Evolutionary conservation across 2,329 filamentous ascomycete species (phyloP), one percentile per base, ranked within the genome.

Genomic region (Hypoxylon sp.): DNA sequence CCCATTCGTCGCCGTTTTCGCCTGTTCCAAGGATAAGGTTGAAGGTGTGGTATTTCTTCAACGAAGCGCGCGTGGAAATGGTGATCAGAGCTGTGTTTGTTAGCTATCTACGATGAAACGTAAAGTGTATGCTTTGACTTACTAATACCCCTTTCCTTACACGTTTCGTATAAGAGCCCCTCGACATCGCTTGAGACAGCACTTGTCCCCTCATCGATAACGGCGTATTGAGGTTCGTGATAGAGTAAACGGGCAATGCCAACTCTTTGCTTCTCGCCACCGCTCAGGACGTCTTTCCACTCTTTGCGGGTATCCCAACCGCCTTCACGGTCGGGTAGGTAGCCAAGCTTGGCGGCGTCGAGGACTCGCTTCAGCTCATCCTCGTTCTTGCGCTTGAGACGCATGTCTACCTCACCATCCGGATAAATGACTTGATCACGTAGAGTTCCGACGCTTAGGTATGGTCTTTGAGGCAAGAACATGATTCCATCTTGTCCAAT

Each of bases 391-490:
- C 91, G 90, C 69, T 91, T 91, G 66, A 93, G 90, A 31, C 90
- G 91, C 96, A 99, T 98, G 75, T 99, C 96, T 46, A 94, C 84
- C 78, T 97, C 95, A 5, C 94, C 95, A 75, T 99, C 94, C 0
- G 96, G 96, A 74, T 99, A 99, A 77, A 98, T 98, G 75, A 99
- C 94, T 82, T 99, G 97, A 76, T 99, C 97, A 26, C 96, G 91
- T 9, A 98, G 85, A 1, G 96, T 98, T 37, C 96, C 96, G 22
- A 95, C 92, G 78, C 91, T 95, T 35, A 98, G 88, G 76, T 98
- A 98, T 0, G 95, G 94, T 14, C 95, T 88, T 79, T 99, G 96
- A 0, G 96, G 96, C 10, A 99, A 86, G 82, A 99, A 98, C 94
- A 99, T 98, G 82, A 99, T 97, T 66, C 96, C 96, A 72, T 98